Percentiles rank a stretch among this genome's conserved stretches.
phyloP scores from a whole-genome alignment of 2,329 filamentous ascomycete genomes.

The Colletotrichum viniferum region DNA sequence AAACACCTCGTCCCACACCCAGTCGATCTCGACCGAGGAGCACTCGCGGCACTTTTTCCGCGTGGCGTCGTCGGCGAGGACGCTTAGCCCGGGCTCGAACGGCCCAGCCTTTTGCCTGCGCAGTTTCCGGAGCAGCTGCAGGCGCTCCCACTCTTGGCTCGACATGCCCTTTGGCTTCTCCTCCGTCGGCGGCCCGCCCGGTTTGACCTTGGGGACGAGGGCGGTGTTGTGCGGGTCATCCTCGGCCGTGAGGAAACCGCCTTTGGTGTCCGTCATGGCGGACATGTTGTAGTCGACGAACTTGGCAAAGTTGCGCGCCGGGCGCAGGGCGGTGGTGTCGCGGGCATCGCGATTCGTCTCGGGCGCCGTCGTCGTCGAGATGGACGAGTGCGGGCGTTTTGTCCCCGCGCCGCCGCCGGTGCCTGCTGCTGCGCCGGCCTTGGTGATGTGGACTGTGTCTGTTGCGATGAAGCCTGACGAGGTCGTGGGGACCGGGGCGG shows the following conservation, averaged over 20 bases:
- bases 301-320: conserved; percentile 87
- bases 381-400: conserved; percentile 74
- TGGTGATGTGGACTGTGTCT: conserved; percentile 62
- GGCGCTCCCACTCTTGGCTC: conserved; percentile 86
- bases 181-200: conserved; percentile 43
- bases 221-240: conserved; percentile 92
- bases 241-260: conserved; percentile 87
- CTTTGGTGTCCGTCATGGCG: conserved; percentile 97
- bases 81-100: conserved; percentile 88
- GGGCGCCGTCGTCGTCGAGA: conserved; percentile 52
- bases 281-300: conserved; percentile 98
- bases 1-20: conserved; percentile 90
- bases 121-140: conserved; percentile 76
- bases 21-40: conserved; percentile 85
- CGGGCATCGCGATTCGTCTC: conserved; percentile 74
- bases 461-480: conserved; percentile 76
- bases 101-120: conserved; percentile 77
- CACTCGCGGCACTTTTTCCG: conserved; percentile 86
- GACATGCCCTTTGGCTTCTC: conserved; percentile 88
- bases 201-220: conserved; percentile 52
- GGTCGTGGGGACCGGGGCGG: conserved; percentile 50
- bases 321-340: conserved; percentile 62
- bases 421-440: conserved; percentile 44
- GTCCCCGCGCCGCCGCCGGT: conserved; percentile 31
- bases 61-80: conserved; percentile 65